These are phyloP conservation scores for Dillenia turbinata DNA, from an alignment of 164 flowering plant species.

Conservation along the genomic window DNA sequence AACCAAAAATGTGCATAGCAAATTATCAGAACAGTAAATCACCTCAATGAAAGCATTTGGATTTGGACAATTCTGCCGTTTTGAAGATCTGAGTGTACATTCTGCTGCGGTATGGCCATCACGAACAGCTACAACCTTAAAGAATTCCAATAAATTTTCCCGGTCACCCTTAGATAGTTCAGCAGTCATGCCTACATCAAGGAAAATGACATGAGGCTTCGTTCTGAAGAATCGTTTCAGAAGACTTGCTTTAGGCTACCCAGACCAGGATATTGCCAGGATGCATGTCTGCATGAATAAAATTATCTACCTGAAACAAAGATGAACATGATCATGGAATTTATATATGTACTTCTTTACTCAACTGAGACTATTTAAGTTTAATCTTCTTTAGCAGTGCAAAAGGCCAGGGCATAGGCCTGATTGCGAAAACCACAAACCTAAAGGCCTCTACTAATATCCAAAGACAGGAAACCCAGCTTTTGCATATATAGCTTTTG, in stretches of 20 bases:
- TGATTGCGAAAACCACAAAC: no score
- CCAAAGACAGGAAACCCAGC: no score
- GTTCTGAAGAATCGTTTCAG: slow-evolving; percentile 46
- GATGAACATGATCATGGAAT: neutral
- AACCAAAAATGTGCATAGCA: no score
- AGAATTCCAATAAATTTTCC: slow-evolving; percentile 55
- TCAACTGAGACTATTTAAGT: no score
- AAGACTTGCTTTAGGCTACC: slow-evolving; percentile 40
- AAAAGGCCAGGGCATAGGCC: no score
- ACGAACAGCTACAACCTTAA: slow-evolving; percentile 71
- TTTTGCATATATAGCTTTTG: no score
- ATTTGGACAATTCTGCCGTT: slow-evolving; percentile 67
- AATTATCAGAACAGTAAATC: neutral
- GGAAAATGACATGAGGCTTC: slow-evolving; percentile 74
- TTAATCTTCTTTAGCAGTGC: no score
- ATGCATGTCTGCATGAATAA: slow-evolving; percentile 95
- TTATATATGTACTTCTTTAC: neutral
- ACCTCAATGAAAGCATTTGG: slow-evolving; percentile 64
- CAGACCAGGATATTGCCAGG: slow-evolving; percentile 91
- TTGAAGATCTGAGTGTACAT: slow-evolving; percentile 50
- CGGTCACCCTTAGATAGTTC: slow-evolving; percentile 60
- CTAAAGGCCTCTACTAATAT: no score
- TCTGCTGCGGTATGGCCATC: slow-evolving; percentile 73
- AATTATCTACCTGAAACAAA: slow-evolving; percentile 80
- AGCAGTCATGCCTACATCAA: slow-evolving; percentile 87